phyloP scores from a whole-genome alignment of 2,329 filamentous ascomycete species.

The Beauveria brongniartii region DNA sequence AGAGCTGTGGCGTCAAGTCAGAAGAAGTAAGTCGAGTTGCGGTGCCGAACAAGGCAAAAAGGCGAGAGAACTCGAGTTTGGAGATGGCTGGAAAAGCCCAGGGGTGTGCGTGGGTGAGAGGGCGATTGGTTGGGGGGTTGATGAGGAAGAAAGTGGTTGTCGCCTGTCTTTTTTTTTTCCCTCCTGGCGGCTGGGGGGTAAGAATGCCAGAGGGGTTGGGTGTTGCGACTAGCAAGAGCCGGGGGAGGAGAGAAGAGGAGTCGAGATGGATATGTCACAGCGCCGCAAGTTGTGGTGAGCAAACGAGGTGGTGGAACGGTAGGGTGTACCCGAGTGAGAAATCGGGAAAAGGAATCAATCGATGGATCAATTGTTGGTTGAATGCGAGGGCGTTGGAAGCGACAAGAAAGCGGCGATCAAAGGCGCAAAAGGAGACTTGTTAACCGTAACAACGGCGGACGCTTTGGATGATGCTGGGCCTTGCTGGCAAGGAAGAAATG shows the following conservation, averaged over 20 bases:
- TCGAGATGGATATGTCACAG: neutral
- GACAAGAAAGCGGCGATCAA: neutral
- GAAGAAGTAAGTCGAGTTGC: too few species aligned
- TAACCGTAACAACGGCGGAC: neutral
- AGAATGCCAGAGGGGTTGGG: slow-evolving; percentile 12
- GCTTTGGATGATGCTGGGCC: neutral
- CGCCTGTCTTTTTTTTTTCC: slow-evolving; percentile 9
- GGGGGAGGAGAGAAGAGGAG: neutral
- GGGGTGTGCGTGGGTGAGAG: neutral
- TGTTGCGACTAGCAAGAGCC: slow-evolving; percentile 7
- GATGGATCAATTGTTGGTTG: neutral
- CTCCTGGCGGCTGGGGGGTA: slow-evolving; percentile 1
- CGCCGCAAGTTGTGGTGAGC: neutral
- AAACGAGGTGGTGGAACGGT: neutral
- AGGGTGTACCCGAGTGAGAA: neutral
- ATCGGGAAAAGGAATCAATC: too few species aligned
- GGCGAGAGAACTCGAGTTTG: slow-evolving; percentile 23
- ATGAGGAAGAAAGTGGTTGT: neutral
- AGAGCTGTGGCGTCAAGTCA: neutral
- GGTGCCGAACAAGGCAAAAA: neutral
- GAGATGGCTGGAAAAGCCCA: slow-evolving; percentile 32
- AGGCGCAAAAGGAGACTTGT: neutral
- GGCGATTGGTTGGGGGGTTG: neutral
- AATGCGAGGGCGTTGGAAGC: neutral
- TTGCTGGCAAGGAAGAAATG: neutral